These are phyloP conservation scores for Phaseolus lunatus DNA, from an alignment of 306 rosid genomes.

Conservation along the genomic window DNA sequence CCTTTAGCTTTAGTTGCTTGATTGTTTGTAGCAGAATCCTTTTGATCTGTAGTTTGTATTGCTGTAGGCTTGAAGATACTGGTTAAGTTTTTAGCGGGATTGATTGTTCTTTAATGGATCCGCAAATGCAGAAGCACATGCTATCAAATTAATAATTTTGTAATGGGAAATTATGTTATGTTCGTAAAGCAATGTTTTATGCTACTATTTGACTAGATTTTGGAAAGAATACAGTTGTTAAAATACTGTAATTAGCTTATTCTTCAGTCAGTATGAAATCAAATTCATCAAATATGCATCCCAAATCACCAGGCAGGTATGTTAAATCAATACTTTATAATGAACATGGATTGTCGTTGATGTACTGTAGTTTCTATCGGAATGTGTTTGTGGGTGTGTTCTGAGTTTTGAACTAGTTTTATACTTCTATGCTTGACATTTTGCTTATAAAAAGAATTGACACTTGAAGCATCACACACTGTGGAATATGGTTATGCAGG, in stretches of 20 bases:
- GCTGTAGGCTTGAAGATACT: background rate
- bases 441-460: background rate
- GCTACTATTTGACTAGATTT: slow-evolving; percentile 23
- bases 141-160: background rate
- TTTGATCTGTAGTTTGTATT: slow-evolving; percentile 4
- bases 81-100: background rate
- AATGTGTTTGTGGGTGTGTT: background rate
- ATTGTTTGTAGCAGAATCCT: slow-evolving; percentile 10
- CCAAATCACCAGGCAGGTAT: background rate
- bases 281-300: background rate
- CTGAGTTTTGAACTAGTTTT: slow-evolving; percentile 7
- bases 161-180: background rate
- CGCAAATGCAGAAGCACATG: background rate
- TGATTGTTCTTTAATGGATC: slow-evolving; percentile 16
- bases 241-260: background rate
- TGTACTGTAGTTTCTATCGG: slow-evolving; percentile 5
- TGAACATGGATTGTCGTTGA: slow-evolving; percentile 18
- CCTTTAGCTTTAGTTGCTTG: background rate
- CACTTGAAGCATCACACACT: slow-evolving; percentile 24
- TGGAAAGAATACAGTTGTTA: background rate
- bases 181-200: background rate
- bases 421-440: background rate
- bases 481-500: slow-evolving; percentile 62
- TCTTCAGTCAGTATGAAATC: background rate
- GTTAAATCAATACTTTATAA: slow-evolving; percentile 6